phyloP scores from a whole-genome alignment of 805 yeast genomes.

The Nakazawaea holstii region DNA sequence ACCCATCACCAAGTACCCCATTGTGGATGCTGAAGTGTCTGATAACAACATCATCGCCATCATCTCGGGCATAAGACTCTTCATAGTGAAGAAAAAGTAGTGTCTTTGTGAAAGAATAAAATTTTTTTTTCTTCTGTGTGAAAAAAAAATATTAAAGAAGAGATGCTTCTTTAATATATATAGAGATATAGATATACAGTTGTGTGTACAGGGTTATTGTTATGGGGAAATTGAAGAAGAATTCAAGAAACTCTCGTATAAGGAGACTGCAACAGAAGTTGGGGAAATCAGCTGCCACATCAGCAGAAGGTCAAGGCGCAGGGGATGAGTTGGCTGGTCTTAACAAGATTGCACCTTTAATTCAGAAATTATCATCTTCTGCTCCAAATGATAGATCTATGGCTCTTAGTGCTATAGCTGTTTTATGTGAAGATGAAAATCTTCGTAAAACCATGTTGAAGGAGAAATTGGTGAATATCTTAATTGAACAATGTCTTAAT shows the following conservation, averaged over 20 bases:
- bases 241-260: slow-evolving; percentile 41
- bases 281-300: neutral
- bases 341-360: slow-evolving; percentile 61
- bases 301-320: neutral
- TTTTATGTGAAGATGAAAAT: slow-evolving; percentile 62
- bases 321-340: slow-evolving; percentile 9
- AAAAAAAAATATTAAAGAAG: no score
- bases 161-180: no score
- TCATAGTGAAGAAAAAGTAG: neutral
- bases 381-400: slow-evolving; percentile 69
- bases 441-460: slow-evolving; percentile 62
- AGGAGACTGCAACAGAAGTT: slow-evolving; percentile 15
- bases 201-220: no score
- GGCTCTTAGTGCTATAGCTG: slow-evolving; percentile 70
- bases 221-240: slow-evolving; percentile 77
- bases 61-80: slow-evolving; percentile 3
- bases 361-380: slow-evolving; percentile 56
- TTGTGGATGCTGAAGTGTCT: neutral
- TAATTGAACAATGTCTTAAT: slow-evolving; percentile 58
- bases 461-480: slow-evolving; percentile 60
- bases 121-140: slow-evolving; percentile 3
- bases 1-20: neutral
- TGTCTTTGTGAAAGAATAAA: neutral
- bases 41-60: neutral
- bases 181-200: no score